Evolutionary conservation across 2,329 filamentous ascomycete genomes (phyloP).

Genomic region (Epichloe baconii): DNA sequence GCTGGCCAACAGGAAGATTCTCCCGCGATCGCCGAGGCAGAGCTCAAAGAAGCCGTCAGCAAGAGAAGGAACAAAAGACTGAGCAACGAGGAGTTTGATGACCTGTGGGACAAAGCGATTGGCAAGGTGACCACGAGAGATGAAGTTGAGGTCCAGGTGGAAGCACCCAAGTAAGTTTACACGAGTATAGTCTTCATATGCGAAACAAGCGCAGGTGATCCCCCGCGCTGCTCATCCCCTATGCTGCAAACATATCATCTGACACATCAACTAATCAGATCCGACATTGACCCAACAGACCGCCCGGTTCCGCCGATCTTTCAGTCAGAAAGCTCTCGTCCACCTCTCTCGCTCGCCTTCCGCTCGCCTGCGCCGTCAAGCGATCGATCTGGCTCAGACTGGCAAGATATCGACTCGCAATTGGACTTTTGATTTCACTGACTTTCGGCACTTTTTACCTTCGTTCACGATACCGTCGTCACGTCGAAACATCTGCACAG

Average conservation of each 20-base stretch:
- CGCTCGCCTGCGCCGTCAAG: slow-evolving; percentile 69
- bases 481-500: slow-evolving; percentile 52
- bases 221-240: neutral
- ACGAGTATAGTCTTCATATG: slow-evolving; percentile 7
- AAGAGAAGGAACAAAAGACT: slow-evolving; percentile 71
- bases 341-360: slow-evolving; percentile 82
- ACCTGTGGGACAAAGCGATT: slow-evolving; percentile 65
- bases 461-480: slow-evolving; percentile 48
- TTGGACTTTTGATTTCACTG: slow-evolving; percentile 51
- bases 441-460: slow-evolving; percentile 45
- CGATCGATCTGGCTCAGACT: slow-evolving; percentile 65
- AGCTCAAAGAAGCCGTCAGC: slow-evolving; percentile 64
- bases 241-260: slow-evolving; percentile 24
- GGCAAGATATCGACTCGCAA: slow-evolving; percentile 77
- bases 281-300: slow-evolving; percentile 59
- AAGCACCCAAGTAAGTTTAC: slow-evolving; percentile 38
- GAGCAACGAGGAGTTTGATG: slow-evolving; percentile 80
- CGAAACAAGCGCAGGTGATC: neutral
- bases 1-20: slow-evolving; percentile 45
- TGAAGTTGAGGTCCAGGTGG: slow-evolving; percentile 37
- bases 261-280: slow-evolving; percentile 76
- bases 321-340: slow-evolving; percentile 56
- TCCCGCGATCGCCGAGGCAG: slow-evolving; percentile 50
- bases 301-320: slow-evolving; percentile 49
- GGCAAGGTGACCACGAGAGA: slow-evolving; percentile 55